Evolutionary conservation across 192 early-diverging fungal species (phyloP).

Genomic region (Umbelopsis ramanniana): DNA sequence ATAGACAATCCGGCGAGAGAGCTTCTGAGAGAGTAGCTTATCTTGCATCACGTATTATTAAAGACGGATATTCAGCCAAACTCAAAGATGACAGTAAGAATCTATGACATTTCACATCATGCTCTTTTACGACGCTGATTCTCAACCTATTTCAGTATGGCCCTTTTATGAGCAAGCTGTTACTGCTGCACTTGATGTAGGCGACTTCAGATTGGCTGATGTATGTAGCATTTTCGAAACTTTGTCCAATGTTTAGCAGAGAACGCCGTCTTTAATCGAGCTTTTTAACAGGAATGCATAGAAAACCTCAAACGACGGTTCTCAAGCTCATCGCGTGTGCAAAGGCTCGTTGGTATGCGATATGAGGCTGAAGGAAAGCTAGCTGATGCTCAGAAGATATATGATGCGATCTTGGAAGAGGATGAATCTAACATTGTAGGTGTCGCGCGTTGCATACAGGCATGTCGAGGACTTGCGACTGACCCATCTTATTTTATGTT

Average conservation of each 20-base stretch:
- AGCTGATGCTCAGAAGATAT: conserved; percentile 69
- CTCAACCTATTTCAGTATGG: conserved; percentile 52
- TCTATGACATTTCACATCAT: conserved; percentile 40
- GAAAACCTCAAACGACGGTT: conserved; percentile 67
- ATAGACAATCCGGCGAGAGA: conserved; percentile 33
- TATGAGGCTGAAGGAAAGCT: conserved; percentile 78
- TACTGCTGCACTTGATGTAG: conserved; percentile 79
- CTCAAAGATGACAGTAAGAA: conserved; percentile 39
- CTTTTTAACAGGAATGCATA: conserved; percentile 53
- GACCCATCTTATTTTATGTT: background rate
- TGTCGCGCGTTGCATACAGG: background rate
- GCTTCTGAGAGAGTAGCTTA: conserved; percentile 27
- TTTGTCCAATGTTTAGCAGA: background rate
- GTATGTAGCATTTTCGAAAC: conserved; percentile 26
- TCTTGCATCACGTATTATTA: conserved; percentile 33
- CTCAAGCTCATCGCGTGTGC: conserved; percentile 69
- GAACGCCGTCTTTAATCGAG: background rate
- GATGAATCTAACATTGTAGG: conserved; percentile 80
- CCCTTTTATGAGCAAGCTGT: conserved; percentile 83
- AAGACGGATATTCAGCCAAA: conserved; percentile 26
- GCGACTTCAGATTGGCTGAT: conserved; percentile 67
- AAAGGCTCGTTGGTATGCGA: conserved; percentile 76
- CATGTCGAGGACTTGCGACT: background rate
- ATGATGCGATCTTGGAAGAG: conserved; percentile 72
- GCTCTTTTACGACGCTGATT: background rate